Conservation (phyloP, 805 yeast genomes). For the Grigorovia jiainica region DNA sequence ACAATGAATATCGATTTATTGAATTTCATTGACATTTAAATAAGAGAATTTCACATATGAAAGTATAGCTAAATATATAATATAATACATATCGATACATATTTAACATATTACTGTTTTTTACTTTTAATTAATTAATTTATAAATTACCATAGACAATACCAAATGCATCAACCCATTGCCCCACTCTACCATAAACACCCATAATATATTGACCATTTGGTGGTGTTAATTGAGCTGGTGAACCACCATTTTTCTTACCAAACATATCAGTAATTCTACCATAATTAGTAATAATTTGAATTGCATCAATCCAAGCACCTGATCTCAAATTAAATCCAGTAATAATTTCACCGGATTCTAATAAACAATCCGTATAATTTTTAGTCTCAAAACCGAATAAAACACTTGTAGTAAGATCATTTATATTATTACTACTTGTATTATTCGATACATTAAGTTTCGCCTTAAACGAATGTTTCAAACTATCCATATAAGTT, state of each 20-base stretch:
- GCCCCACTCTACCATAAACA: conserved; percentile 54
- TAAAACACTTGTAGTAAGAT: conserved; percentile 10
- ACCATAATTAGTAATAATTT: conserved; percentile 53
- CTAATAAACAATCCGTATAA: conserved; percentile 48
- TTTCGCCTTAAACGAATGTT: conserved; percentile 12
- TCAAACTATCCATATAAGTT: conserved; percentile 31
- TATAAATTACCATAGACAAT: conserved; percentile 39
- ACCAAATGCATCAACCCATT: conserved; percentile 72
- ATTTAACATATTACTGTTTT: too few relatives aligned
- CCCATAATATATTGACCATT: conserved; percentile 54
- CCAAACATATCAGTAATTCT: conserved; percentile 54
- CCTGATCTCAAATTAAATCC: conserved; percentile 66
- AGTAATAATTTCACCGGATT: conserved; percentile 47
- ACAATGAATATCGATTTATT: too few relatives aligned
- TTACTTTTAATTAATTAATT: neutral
- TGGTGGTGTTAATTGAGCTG: conserved; percentile 55
- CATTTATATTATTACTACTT: conserved; percentile 5
- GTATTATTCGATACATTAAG: conserved; percentile 4
- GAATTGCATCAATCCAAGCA: conserved; percentile 83
- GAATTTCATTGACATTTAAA: too few relatives aligned
- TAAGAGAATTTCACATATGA: too few relatives aligned
- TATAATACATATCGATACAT: too few relatives aligned
- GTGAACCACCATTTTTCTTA: conserved; percentile 57
- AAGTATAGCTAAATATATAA: neutral
- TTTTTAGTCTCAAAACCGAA: conserved; percentile 47